A percentile compares a stretch with the other conserved stretches of the same genome.
These are phyloP conservation scores for Bondarzewia mesenterica DNA, from an alignment of 1,284 basidiomycete genomes.

Conservation along the genomic window DNA sequence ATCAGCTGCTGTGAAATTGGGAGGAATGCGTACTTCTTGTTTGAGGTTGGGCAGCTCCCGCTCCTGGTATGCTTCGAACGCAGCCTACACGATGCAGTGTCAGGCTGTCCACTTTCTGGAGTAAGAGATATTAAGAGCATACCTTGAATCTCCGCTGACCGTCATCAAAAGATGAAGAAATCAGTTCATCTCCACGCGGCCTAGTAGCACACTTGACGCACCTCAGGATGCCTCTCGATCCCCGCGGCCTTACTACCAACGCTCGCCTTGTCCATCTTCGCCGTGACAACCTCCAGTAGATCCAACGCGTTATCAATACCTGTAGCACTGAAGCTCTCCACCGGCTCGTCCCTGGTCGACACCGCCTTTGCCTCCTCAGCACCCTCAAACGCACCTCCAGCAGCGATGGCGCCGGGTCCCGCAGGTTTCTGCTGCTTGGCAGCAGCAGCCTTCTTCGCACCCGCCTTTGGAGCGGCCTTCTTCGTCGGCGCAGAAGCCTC, in stretches of 20 bases:
- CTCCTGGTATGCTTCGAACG: slow-evolving; percentile 91
- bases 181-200: slow-evolving; percentile 1
- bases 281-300: slow-evolving; percentile 81
- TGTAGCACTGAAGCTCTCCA: slow-evolving; percentile 72
- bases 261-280: slow-evolving; percentile 89
- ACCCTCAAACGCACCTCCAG: slow-evolving; percentile 46
- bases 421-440: slow-evolving; percentile 46
- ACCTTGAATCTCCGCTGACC: slow-evolving; percentile 71
- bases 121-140: too few relatives aligned
- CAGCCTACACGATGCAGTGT: too few relatives aligned
- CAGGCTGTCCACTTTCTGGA: too few relatives aligned
- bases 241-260: slow-evolving; percentile 77
- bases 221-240: slow-evolving; percentile 93
- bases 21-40: slow-evolving; percentile 47
- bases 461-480: slow-evolving; percentile 61
- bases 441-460: slow-evolving; percentile 41
- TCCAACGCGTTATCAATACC: slow-evolving; percentile 93
- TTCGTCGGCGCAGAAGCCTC: slow-evolving; percentile 65
- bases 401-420: slow-evolving; percentile 71
- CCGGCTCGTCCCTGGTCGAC: slow-evolving; percentile 26
- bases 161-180: not conserved
- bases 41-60: slow-evolving; percentile 75
- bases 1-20: not conserved
- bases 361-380: slow-evolving; percentile 9
- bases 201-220: slow-evolving; percentile 27